phyloP scores from a whole-genome alignment of 1,139 yeast genomes.

The Lipomyces yarrowii region DNA sequence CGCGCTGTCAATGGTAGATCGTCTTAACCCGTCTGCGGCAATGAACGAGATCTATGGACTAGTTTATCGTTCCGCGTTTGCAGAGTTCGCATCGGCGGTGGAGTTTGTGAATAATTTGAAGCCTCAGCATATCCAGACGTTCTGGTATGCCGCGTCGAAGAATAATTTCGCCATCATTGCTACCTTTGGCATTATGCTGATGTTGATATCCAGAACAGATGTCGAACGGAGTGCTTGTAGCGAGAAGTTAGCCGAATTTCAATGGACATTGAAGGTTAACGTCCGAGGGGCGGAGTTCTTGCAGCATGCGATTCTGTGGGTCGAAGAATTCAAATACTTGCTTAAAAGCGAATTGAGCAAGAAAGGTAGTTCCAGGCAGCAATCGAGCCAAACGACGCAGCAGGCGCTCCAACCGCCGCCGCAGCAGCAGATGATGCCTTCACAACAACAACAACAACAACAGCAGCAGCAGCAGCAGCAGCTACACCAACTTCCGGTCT shows the following conservation, averaged over 20 bases:
- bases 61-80: slow-evolving; percentile 56
- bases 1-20: slow-evolving; percentile 27
- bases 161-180: slow-evolving; percentile 75
- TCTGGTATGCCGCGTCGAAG: slow-evolving; percentile 81
- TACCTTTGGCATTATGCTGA: slow-evolving; percentile 54
- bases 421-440: not conserved
- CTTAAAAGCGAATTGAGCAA: slow-evolving; percentile 27
- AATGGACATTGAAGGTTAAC: slow-evolving; percentile 38
- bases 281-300: slow-evolving; percentile 39
- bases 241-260: slow-evolving; percentile 37
- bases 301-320: slow-evolving; percentile 37
- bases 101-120: slow-evolving; percentile 74
- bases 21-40: slow-evolving; percentile 47
- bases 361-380: not conserved
- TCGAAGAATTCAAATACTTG: slow-evolving; percentile 35
- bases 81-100: slow-evolving; percentile 78
- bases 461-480: slow-evolving; percentile 5
- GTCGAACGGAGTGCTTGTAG: slow-evolving; percentile 33
- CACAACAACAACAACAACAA: not conserved
- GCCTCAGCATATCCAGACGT: slow-evolving; percentile 77
- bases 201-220: slow-evolving; percentile 31
- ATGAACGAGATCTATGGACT: slow-evolving; percentile 33
- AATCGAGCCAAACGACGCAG: not conserved
- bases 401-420: not conserved
- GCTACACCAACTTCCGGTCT: slow-evolving; percentile 11